Evolutionary conservation across 257 asterid genomes (phyloP).

Genomic region (Solanum pinnatisectum): DNA sequence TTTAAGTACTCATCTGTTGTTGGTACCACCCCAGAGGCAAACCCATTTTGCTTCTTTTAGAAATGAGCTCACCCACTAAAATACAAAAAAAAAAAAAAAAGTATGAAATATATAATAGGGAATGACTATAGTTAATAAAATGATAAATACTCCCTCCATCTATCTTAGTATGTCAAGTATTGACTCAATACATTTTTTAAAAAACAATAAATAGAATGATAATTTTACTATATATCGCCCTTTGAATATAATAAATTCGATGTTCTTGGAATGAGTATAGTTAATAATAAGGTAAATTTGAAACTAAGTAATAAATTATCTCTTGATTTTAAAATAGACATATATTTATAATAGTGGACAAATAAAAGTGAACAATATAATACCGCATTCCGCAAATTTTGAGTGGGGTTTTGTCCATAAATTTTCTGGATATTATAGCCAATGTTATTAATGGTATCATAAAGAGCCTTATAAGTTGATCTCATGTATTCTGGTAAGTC

Average conservation of each 20-base stretch:
- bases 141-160: not conserved
- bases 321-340: no score
- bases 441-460: slow-evolving; percentile 28
- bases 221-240: no score
- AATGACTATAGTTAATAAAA: no score
- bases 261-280: no score
- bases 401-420: slow-evolving; percentile 28
- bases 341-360: no score
- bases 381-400: slow-evolving; percentile 8
- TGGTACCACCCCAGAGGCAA: slow-evolving; percentile 9
- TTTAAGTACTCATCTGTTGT: slow-evolving; percentile 26
- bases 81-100: not conserved
- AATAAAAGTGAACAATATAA: no score
- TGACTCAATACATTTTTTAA: not conserved
- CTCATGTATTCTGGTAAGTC: slow-evolving; percentile 42
- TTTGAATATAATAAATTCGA: no score
- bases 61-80: slow-evolving; percentile 48
- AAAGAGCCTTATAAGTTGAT: slow-evolving; percentile 28
- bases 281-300: no score
- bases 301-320: no score
- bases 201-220: no score
- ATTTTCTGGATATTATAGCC: slow-evolving; percentile 2
- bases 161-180: not conserved
- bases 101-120: no score
- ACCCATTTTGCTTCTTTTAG: slow-evolving; percentile 42